phyloP scores from a whole-genome alignment of 1,284 basidiomycete species.

The Trametes sp. region DNA sequence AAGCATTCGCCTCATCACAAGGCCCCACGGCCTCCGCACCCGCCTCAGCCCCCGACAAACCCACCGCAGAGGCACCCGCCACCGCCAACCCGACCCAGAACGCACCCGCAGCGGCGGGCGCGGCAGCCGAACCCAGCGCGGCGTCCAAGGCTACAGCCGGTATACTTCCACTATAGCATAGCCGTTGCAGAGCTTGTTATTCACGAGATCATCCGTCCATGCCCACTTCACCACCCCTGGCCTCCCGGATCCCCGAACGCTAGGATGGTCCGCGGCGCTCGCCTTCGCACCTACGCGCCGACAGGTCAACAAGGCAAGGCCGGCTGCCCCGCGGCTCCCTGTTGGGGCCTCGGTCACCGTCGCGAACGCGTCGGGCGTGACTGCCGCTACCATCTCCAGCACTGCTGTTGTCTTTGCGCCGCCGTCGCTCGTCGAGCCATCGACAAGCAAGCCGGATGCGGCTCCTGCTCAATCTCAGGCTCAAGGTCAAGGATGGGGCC shows the following conservation, averaged over 20 bases:
- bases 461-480: slow-evolving; percentile 38
- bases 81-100: slow-evolving; percentile 23
- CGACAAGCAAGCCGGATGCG: slow-evolving; percentile 39
- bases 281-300: slow-evolving; percentile 83
- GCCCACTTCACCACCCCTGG: slow-evolving; percentile 27
- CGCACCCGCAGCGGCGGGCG: slow-evolving; percentile 14
- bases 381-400: slow-evolving; percentile 56
- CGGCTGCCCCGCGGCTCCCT: slow-evolving; percentile 59
- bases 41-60: slow-evolving; percentile 21
- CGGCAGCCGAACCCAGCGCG: slow-evolving; percentile 43
- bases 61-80: slow-evolving; percentile 23
- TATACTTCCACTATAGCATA: slow-evolving; percentile 60
- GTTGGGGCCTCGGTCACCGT: slow-evolving; percentile 62
- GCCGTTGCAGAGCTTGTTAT: slow-evolving; percentile 45
- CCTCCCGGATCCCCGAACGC: slow-evolving; percentile 23
- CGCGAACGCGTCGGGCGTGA: slow-evolving; percentile 38
- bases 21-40: slow-evolving; percentile 24
- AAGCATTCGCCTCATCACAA: slow-evolving; percentile 54
- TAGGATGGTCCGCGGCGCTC: slow-evolving; percentile 87
- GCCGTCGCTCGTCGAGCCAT: slow-evolving; percentile 61
- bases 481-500: slow-evolving; percentile 70
- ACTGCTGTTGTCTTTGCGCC: slow-evolving; percentile 79
- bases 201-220: slow-evolving; percentile 45
- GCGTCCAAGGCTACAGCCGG: slow-evolving; percentile 79
- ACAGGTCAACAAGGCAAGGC: slow-evolving; percentile 61